phyloP scores from a whole-genome alignment of 768 basidiomycete genomes.

The Hemileccinum rubropunctum region DNA sequence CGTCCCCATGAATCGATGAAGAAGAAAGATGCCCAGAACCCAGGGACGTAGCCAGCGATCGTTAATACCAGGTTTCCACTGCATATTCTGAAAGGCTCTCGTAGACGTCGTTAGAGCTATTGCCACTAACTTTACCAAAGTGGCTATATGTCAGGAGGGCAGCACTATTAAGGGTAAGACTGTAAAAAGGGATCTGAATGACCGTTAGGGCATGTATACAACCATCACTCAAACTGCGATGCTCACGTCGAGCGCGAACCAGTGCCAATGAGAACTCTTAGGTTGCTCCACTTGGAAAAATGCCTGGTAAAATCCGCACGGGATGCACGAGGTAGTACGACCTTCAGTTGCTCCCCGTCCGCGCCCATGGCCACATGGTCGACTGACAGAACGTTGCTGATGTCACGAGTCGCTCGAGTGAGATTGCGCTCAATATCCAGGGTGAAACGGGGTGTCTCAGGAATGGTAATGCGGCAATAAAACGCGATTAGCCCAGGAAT shows the following conservation, averaged over 20 bases:
- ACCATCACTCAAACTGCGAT: background rate
- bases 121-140: slow-evolving; percentile 44
- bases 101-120: slow-evolving; percentile 13
- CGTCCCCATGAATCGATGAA: slow-evolving; percentile 71
- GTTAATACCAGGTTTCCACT: slow-evolving; percentile 16
- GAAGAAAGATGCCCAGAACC: slow-evolving; percentile 65
- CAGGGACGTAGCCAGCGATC: slow-evolving; percentile 28
- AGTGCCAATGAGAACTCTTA: slow-evolving; percentile 76
- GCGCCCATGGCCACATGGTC: slow-evolving; percentile 46
- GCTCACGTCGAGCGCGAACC: slow-evolving; percentile 86
- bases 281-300: slow-evolving; percentile 74
- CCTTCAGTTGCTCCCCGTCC: slow-evolving; percentile 42
- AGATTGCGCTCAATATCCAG: slow-evolving; percentile 88
- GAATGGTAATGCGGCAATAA: slow-evolving; percentile 89
- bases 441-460: slow-evolving; percentile 87
- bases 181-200: slow-evolving; percentile 80
- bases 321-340: slow-evolving; percentile 61
- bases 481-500: slow-evolving; percentile 75
- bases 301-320: slow-evolving; percentile 61
- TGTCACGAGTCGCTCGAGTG: slow-evolving; percentile 67
- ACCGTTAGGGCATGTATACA: background rate
- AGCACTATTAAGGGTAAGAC: slow-evolving; percentile 77
- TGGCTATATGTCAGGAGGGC: slow-evolving; percentile 74
- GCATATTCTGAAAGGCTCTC: slow-evolving; percentile 24
- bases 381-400: slow-evolving; percentile 56